Evolutionary conservation across 2,329 filamentous ascomycete genomes (phyloP), one percentile per base, ranked within the genome.

Genomic region (Camillea tinctor): DNA sequence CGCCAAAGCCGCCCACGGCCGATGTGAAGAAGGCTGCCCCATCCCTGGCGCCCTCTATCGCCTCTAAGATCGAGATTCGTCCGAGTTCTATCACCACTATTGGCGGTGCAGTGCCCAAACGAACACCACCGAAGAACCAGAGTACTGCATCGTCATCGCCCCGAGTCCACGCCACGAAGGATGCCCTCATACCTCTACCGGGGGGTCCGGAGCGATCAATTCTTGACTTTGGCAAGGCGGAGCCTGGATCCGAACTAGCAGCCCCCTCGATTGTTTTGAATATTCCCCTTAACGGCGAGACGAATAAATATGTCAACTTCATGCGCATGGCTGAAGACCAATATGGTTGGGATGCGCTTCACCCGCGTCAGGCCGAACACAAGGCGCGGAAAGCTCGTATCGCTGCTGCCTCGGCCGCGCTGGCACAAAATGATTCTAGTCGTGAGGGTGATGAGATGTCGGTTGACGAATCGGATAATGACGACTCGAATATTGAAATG

Each of bases 231-330:
- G 84, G 84, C 65, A 84, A 84, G 66, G 83, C 79, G 1, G 80
- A 81, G 55, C 83, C 83, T 2, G 85, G 85, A 26, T 82, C 86
- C 53, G 86, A 89, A 65, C 74, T 79, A 2, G 75, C 80, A 59
- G 85, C 84, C 2, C 93, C 88, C 49, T 96, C 87, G 4, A 97
- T 99, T 64, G 85, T 96, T 56, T 83, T 99, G 19, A 88, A 90
- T 58, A 88, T 99, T 59, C 87, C 91, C 0, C 83, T 99, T 48
- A 85, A 89, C 4, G 91, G 92, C 49, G 88, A 91, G 68, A 89
- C 86, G 40, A 97, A 97, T 74, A 92, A 94, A 66, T 94, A 96
- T 62, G 87, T 99, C 77, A 98, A 98, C 74, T 97, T 98, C 66
- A 93, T 94, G 70, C 91, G 92, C 51, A 83, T 98, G 76, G 95